Evolutionary conservation across 2,329 filamentous ascomycete species (phyloP), one percentile per base, ranked within the genome.

Genomic region (Thelonectria discophora): DNA sequence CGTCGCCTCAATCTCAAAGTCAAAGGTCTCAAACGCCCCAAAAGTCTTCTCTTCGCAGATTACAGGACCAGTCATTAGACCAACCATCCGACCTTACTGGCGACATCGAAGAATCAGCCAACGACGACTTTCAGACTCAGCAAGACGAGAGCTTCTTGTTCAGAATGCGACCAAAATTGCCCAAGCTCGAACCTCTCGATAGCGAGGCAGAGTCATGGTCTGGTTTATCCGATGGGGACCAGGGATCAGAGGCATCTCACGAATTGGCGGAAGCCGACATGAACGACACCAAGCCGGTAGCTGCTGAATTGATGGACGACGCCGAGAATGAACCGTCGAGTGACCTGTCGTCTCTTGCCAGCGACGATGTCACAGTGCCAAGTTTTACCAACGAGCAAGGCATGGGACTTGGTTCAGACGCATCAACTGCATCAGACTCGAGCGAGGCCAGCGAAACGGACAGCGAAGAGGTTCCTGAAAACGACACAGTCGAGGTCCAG

Each of bases 141-240:
- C 66, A 72, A 60, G 75, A 78, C 42, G 65, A 69, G 12, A 78
- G 73, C 56, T 77, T 77, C 51, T 64, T 66, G 17, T 78, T 74
- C 61, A 75, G 70, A 20, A 69, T 69, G 43, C 68, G 61, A 6
- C 40, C 59, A 27, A 69, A 24, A 47, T 8, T n/a, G 17, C 27
- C 50, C 8, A 42, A 57, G 17, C 3, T 3, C 13, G 40, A 46
- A 2, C 5, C 32, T 1, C 24, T 39, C 20, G 40, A n/a, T 42
- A 21, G 40, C 5, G 48, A 59, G 17, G 40, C 34, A 17, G 62
- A 59, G 11, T 63, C 65, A 45, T 70, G 68, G 68, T 69, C 68
- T 34, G 69, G 65, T 1, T 20, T 70, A 3, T 72, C 69, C 3
- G 58, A 55, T 5, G 51, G 56, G 3, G 39, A 60, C 7, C 52